Conservation (phyloP, 2,329 filamentous ascomycete genomes). For the Elsinoe australis region DNA sequence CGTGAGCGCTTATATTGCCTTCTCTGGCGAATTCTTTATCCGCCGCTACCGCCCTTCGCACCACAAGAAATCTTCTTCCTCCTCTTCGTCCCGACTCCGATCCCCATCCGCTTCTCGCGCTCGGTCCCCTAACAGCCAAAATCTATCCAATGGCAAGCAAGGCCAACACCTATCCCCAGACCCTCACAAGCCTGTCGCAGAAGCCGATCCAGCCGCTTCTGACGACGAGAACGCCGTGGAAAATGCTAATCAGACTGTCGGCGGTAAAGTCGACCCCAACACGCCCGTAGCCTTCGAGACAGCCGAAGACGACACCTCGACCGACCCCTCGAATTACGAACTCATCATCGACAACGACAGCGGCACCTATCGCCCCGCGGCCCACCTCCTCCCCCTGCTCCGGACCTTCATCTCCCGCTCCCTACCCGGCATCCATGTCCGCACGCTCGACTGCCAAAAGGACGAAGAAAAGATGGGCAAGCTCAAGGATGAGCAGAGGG, state of each 20-base stretch:
- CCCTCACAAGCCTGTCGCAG: constrained; percentile 36
- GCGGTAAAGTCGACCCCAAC: constrained; percentile 33
- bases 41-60: constrained; percentile 43
- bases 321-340: constrained; percentile 60
- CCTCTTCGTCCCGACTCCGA: background rate
- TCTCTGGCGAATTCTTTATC: constrained; percentile 87
- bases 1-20: constrained; percentile 84
- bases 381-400: constrained; percentile 63
- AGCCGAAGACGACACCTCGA: constrained; percentile 38
- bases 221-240: constrained; percentile 24
- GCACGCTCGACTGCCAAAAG: constrained; percentile 62
- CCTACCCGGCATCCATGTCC: constrained; percentile 68
- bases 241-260: constrained; percentile 16
- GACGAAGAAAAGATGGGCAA: constrained; percentile 64
- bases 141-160: background rate
- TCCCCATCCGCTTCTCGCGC: background rate
- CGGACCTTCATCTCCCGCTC: constrained; percentile 62
- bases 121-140: background rate
- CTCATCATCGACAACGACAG: constrained; percentile 92
- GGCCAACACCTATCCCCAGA: constrained; percentile 11
- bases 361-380: constrained; percentile 85
- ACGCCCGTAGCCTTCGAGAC: constrained; percentile 46
- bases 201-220: constrained; percentile 36
- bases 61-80: constrained; percentile 2
- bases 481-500: constrained; percentile 69